Conservation (phyloP, 148 eudicot species). For the Spergularia bocconei region DNA sequence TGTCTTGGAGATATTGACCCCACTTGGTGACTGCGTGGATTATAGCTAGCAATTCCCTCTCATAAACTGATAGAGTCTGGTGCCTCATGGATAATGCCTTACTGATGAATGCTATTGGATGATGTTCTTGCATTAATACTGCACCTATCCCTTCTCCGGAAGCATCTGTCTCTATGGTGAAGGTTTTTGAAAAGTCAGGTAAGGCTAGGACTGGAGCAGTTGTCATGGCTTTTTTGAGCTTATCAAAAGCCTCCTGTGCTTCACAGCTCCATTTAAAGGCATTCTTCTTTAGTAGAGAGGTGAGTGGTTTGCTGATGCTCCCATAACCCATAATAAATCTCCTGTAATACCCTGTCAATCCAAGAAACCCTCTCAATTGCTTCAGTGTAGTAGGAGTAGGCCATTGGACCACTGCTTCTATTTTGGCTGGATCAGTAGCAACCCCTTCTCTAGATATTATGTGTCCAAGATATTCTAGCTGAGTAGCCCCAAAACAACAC, state of each 20-base stretch:
- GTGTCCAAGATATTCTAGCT: neutral
- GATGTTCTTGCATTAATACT: no score
- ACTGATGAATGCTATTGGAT: no score
- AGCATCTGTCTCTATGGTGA: no score
- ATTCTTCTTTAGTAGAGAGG: neutral
- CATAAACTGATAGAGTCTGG: no score
- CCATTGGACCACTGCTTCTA: neutral
- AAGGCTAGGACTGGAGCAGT: neutral
- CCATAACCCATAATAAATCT: neutral
- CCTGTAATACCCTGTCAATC: neutral
- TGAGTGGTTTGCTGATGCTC: neutral
- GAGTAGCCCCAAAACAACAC: neutral
- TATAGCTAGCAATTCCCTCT: neutral
- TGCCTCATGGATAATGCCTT: no score
- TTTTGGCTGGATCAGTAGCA: neutral
- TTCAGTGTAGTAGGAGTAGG: neutral
- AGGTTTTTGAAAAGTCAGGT: neutral
- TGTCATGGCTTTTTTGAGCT: neutral
- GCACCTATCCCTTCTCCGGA: neutral
- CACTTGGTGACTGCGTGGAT: neutral
- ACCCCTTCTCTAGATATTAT: neutral
- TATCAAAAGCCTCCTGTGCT: neutral
- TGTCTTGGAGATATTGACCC: neutral
- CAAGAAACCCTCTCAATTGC: neutral
- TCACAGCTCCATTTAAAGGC: neutral